Conservation (phyloP, 495 filamentous ascomycete species). For the Staphylotrichum tortipilum region DNA sequence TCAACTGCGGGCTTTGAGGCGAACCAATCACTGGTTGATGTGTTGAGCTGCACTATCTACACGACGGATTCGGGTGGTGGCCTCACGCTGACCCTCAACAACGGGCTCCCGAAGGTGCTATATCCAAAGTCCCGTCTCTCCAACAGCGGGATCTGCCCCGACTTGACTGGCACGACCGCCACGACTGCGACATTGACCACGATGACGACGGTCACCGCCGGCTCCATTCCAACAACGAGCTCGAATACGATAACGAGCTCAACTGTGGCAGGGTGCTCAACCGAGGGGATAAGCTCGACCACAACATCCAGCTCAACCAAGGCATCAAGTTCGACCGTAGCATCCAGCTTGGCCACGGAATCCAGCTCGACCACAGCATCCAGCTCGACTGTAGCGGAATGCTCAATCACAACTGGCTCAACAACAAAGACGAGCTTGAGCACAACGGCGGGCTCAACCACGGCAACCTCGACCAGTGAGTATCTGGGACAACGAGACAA, state of each 20-base stretch:
- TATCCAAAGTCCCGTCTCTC: conserved; percentile 30
- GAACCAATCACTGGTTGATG: conserved; percentile 36
- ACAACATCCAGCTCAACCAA: not conserved
- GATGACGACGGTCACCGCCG: too few relatives aligned
- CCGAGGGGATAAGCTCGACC: too few relatives aligned
- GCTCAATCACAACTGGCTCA: not conserved
- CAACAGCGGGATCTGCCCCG: conserved; percentile 34
- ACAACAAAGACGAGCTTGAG: not conserved
- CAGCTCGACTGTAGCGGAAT: not conserved
- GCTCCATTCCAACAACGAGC: too few relatives aligned
- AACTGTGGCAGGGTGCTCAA: not conserved
- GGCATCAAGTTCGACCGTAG: too few relatives aligned
- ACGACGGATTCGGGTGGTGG: conserved; percentile 37
- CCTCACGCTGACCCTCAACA: conserved; percentile 37
- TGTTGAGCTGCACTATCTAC: conserved; percentile 40
- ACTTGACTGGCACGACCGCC: conserved; percentile 6
- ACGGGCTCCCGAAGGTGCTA: conserved; percentile 45
- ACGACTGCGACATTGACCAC: not conserved
- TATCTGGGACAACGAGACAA: not conserved
- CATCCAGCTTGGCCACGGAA: too few relatives aligned
- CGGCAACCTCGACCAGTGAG: conserved; percentile 2
- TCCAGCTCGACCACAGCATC: too few relatives aligned
- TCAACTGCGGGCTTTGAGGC: conserved; percentile 33
- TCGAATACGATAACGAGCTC: not conserved
- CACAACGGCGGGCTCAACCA: not conserved